Conservation (phyloP, 345 rosid species). For the Anastatica hierochuntica region DNA sequence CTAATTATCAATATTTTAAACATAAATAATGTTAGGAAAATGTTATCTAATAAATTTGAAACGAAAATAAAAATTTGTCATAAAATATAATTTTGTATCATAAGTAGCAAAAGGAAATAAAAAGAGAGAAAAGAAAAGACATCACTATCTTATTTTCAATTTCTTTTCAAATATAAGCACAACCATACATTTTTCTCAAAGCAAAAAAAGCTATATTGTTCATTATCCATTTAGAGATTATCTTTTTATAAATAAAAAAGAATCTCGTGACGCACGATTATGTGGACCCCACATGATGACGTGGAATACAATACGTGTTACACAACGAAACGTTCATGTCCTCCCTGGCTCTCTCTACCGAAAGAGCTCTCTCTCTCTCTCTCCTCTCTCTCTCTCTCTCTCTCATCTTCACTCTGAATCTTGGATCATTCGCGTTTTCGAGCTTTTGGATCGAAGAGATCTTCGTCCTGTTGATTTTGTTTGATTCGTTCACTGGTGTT, state of each 20-base stretch:
- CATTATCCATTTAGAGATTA: slow-evolving; percentile 16
- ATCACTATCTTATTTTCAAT: neutral
- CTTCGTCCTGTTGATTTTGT: neutral
- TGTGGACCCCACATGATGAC: slow-evolving; percentile 10
- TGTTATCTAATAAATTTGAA: too few species aligned
- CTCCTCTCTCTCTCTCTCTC: neutral
- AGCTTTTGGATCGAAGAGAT: neutral
- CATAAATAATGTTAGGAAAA: too few species aligned
- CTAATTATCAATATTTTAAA: too few species aligned
- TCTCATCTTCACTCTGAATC: slow-evolving; percentile 13
- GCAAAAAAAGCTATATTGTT: slow-evolving; percentile 2
- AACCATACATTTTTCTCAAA: slow-evolving; percentile 5
- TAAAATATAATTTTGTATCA: neutral
- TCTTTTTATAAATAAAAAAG: neutral
- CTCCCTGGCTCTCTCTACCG: slow-evolving; percentile 11
- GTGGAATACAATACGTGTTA: slow-evolving; percentile 22
- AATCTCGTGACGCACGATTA: slow-evolving; percentile 12
- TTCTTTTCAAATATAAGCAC: neutral
- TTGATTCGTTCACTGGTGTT: too few species aligned
- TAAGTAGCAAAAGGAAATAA: neutral
- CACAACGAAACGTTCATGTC: slow-evolving; percentile 17
- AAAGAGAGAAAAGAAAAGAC: too few species aligned
- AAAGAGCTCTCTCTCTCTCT: neutral
- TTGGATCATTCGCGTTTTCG: slow-evolving; percentile 17
- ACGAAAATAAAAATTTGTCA: too few species aligned